Evolutionary conservation across 208 protist species (phyloP).

Genomic region (Acanthamoeba royreba): DNA sequence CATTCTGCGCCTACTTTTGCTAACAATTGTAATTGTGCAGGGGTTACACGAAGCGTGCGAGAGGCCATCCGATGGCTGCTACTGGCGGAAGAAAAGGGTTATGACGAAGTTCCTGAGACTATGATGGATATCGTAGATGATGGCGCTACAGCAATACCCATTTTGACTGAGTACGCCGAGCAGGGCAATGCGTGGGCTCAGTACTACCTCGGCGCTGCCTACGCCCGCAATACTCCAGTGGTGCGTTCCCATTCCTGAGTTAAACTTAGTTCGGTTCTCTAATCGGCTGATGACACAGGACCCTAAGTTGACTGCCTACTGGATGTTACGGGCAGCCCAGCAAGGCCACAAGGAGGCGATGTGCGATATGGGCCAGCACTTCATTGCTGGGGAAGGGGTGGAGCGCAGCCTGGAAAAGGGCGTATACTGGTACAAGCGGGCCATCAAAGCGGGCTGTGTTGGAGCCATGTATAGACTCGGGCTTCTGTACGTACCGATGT

Average conservation of each 20-base stretch:
- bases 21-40: not conserved
- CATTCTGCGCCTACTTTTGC: not conserved
- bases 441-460: not conserved
- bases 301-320: not conserved
- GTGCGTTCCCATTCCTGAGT: not conserved
- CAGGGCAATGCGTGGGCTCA: not conserved
- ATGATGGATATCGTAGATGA: not conserved
- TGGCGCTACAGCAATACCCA: not conserved
- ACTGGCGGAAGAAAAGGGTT: not conserved
- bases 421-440: not conserved
- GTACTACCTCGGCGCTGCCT: not conserved
- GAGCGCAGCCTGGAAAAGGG: not conserved
- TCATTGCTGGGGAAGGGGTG: not conserved
- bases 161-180: not conserved
- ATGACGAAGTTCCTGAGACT: not conserved
- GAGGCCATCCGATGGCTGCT: not conserved
- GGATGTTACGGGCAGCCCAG: not conserved
- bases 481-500: not conserved
- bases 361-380: not conserved
- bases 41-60: not conserved
- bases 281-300: not conserved
- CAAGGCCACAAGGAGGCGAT: not conserved
- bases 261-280: not conserved
- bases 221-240: not conserved
- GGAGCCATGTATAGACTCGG: not conserved